Conservation (phyloP, 106 monocot species). For the Posidonia australis region DNA sequence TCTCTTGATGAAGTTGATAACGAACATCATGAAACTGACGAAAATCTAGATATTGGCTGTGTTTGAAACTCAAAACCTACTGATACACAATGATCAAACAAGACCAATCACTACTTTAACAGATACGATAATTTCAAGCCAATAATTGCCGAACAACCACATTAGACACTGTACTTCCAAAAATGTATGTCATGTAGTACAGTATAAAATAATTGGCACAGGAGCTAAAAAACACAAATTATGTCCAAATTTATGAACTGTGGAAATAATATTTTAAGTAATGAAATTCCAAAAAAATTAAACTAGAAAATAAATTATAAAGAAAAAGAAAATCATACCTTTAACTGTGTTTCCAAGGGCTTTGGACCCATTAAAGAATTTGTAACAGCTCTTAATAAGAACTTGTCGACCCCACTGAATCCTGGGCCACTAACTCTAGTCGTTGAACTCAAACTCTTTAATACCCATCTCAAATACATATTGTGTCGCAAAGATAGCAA, state of each 20-base stretch:
- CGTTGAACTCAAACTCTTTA: background rate
- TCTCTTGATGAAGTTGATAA: conserved; percentile 1
- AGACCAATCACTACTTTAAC: background rate
- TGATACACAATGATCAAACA: background rate
- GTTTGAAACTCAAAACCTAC: conserved; percentile 1
- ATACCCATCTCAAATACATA: background rate
- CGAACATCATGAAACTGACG: conserved; percentile 4
- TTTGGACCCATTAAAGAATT: background rate
- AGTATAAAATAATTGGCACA: no score
- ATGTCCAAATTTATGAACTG: no score
- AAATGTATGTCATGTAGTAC: no score
- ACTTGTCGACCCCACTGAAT: background rate
- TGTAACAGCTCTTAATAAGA: background rate
- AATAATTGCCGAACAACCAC: background rate
- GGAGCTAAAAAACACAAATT: no score
- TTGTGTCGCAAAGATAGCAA: no score
- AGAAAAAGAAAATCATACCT: conserved; percentile 3
- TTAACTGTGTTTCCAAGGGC: background rate
- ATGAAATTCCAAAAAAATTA: background rate
- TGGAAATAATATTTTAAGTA: no score
- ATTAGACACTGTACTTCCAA: background rate
- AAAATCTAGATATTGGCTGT: background rate
- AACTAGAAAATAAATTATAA: background rate
- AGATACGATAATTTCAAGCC: background rate
- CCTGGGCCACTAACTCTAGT: background rate